These are phyloP conservation scores for Colletotrichum cereale DNA, from an alignment of 2,329 filamentous ascomycete species.

Conservation along the genomic window DNA sequence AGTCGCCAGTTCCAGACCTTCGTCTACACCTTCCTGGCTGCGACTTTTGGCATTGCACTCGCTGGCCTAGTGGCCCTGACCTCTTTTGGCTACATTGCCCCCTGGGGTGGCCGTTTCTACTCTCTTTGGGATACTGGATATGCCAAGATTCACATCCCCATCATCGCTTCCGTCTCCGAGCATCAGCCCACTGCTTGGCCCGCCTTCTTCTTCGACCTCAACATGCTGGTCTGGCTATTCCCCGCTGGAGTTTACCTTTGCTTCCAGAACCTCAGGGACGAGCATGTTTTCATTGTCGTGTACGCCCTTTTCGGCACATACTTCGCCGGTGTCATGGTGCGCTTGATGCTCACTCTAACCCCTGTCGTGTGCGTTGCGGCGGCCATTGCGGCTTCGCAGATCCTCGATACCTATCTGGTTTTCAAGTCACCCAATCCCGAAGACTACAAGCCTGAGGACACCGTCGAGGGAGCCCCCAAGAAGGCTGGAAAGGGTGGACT, in stretches of 20 bases:
- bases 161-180: conserved; percentile 99
- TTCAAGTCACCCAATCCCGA: conserved; percentile 70
- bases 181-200: conserved; percentile 99
- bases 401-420: conserved; percentile 88
- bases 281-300: conserved; percentile 98
- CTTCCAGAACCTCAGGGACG: conserved; percentile 92
- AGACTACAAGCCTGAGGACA: conserved; percentile 51
- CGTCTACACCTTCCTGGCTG: conserved; percentile 79
- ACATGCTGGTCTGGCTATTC: conserved; percentile 99
- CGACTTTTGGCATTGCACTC: conserved; percentile 80
- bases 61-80: conserved; percentile 87
- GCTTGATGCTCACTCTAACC: conserved; percentile 96
- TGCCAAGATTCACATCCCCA: conserved; percentile 99
- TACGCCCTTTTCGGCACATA: conserved; percentile 98
- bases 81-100: conserved; percentile 90
- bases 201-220: conserved; percentile 98
- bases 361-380: conserved; percentile 96
- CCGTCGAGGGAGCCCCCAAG: conserved; percentile 67
- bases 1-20: conserved; percentile 95
- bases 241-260: conserved; percentile 98
- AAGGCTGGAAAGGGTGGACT: conserved; percentile 70
- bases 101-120: conserved; percentile 99
- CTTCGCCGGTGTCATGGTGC: conserved; percentile 99
- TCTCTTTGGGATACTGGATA: conserved; percentile 99
- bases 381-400: conserved; percentile 86